Evolutionary conservation across 2,329 filamentous ascomycete genomes (phyloP).

Genomic region (Colletotrichum sojae): DNA sequence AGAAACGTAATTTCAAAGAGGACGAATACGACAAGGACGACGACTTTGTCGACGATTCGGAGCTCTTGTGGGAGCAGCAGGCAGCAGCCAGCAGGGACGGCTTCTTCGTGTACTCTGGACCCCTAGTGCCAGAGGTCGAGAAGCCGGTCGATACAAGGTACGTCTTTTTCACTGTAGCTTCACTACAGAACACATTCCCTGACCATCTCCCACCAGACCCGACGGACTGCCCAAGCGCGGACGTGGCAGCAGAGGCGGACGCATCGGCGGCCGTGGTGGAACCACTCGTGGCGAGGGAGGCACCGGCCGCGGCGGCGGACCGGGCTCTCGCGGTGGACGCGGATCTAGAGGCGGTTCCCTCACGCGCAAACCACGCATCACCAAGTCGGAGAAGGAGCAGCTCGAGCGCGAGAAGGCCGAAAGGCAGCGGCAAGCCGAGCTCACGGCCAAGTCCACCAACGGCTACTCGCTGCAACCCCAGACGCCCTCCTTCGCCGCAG

Average conservation of each 20-base stretch:
- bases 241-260: slow-evolving; percentile 60
- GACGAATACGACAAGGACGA: slow-evolving; percentile 89
- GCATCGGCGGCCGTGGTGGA: slow-evolving; percentile 72
- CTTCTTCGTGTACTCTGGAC: slow-evolving; percentile 98
- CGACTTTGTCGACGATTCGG: slow-evolving; percentile 92
- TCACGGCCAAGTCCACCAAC: slow-evolving; percentile 55
- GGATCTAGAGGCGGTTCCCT: slow-evolving; percentile 83
- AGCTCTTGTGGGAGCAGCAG: slow-evolving; percentile 95
- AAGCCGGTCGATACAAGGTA: slow-evolving; percentile 71
- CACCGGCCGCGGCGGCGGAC: slow-evolving; percentile 64
- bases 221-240: slow-evolving; percentile 81
- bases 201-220: slow-evolving; percentile 63
- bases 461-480: slow-evolving; percentile 54
- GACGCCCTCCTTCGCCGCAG: slow-evolving; percentile 40
- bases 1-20: slow-evolving; percentile 85
- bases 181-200: not conserved
- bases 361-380: slow-evolving; percentile 85
- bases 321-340: slow-evolving; percentile 78
- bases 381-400: slow-evolving; percentile 86
- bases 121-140: slow-evolving; percentile 88
- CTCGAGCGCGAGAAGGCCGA: slow-evolving; percentile 87
- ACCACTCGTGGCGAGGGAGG: slow-evolving; percentile 69
- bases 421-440: slow-evolving; percentile 68
- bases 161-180: slow-evolving; percentile 46
- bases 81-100: slow-evolving; percentile 95